Base-by-base conservation (phyloP, 805 yeast genomes). In the Candida tallmaniae region DNA sequence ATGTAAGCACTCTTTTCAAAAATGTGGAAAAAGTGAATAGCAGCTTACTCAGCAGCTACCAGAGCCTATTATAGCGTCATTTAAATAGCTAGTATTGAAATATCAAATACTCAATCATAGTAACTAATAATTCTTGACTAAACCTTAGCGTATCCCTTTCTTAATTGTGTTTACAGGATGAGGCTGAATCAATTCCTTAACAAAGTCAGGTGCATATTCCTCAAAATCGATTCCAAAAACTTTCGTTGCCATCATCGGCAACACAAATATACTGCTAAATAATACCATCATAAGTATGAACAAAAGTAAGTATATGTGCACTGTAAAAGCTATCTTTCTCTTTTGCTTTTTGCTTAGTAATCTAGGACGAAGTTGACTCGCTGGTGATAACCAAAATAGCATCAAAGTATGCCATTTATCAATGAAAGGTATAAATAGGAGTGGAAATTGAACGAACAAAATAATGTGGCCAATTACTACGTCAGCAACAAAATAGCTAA, bases 401-500 rank as follows among this genome's bases (percentile, higher is more conserved):
- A 78, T 61, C 60, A 76, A 60, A 2, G 87, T 74, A 48, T 83
- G 93, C 73, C 80, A 72, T 30, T 68, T 69, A 47, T 80, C 83
- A 29, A 78, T 68, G 44, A 68, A 78, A 0, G 89, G 89, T 26
- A 79, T 58, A 23, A 80, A 62, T 23, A 81, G 54, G 11, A 82
- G 40, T 1, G 88, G 88, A 7, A 78, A 56, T 44, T 80, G 85
- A 5, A 69, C 53, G 39, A 74, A 70, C 32, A 81, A 57, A 10
- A 83, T 54, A 27, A 73, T 44, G 50, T 83, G 88, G 0, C 80
- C 76, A 20, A 80, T 58, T 19, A 73, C 52, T 38, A 78, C 68
- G 54, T 83, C 93, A 4, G 73, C 76, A 0, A 82, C 76, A 60
- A 80, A 83, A 37, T 73, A 70, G n/a, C 81, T 71, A 65, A 80